A percentile compares a stretch with the other conserved stretches of the same genome.
These are phyloP conservation scores for Xylariomycetidae sp. DNA, from an alignment of 2,329 filamentous ascomycete species.

Conservation along the genomic window DNA sequence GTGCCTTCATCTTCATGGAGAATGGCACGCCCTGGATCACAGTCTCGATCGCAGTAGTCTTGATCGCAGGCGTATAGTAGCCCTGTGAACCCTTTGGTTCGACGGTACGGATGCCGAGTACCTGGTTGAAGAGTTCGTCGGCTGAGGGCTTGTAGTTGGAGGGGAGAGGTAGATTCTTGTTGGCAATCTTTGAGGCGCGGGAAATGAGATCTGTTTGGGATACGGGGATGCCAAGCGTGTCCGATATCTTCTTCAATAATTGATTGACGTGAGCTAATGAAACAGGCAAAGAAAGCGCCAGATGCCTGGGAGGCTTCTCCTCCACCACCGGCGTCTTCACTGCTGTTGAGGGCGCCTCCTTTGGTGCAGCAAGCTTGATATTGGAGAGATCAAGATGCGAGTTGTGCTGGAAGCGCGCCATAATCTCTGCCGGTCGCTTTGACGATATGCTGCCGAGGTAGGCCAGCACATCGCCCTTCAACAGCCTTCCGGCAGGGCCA, in stretches of 20 bases:
- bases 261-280: slow-evolving; percentile 75
- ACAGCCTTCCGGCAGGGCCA: slow-evolving; percentile 79
- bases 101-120: slow-evolving; percentile 64
- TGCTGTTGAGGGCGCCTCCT: slow-evolving; percentile 35
- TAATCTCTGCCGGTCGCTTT: slow-evolving; percentile 66
- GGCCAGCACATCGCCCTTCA: slow-evolving; percentile 94
- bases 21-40: too few relatives aligned
- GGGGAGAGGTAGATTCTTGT: slow-evolving; percentile 73
- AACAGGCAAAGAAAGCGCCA: slow-evolving; percentile 67
- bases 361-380: slow-evolving; percentile 69
- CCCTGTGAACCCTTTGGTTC: slow-evolving; percentile 52
- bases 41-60: too few relatives aligned
- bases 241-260: slow-evolving; percentile 74
- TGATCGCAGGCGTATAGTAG: slow-evolving; percentile 68
- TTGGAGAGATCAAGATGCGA: slow-evolving; percentile 89
- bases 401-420: slow-evolving; percentile 68
- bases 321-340: slow-evolving; percentile 33
- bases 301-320: slow-evolving; percentile 39
- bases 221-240: slow-evolving; percentile 72
- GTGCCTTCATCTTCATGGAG: too few relatives aligned
- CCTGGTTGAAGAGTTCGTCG: slow-evolving; percentile 83
- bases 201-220: slow-evolving; percentile 84
- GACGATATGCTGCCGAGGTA: slow-evolving; percentile 76
- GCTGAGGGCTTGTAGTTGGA: slow-evolving; percentile 61
- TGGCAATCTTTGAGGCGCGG: slow-evolving; percentile 80